Base-by-base conservation (phyloP, 306 rosid species). In the Quercus robur region DNA sequence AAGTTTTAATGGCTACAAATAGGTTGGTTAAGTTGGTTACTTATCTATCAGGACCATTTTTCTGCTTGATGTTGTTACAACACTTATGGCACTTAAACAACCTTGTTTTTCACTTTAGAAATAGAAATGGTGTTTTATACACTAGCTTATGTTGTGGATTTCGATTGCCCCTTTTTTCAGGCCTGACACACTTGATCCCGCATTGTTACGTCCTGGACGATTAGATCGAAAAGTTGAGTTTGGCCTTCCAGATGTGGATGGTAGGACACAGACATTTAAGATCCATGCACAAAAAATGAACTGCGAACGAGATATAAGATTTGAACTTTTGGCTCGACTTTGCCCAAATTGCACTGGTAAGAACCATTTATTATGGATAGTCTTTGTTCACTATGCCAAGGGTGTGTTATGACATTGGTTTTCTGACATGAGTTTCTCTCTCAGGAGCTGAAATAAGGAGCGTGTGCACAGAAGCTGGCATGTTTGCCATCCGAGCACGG, bases 171-270 rank as follows among this genome's bases (percentile, higher is more conserved):
- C 20, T 83, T 73, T 75, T 75, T 86, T 19, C 81, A 94, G 98
- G 94, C 98, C 97, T 0, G 98, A 94, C 85, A 94, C 98, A 5
- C 90, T 94, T n/a, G 98, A 94, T 80, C 98, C 98, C 46, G 98
- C 98, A 46, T 86, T 94, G 44, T 86, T 94, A 18, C 90, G 98
- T 14, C 98, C 98, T 41, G 98, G 98, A 31, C 89, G 98, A 73
- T 85, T 94, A 84, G 98, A 94, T 76, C 93, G 97, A 9, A 94
- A 94, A 85, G 97, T 94, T 69, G 98, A 94, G 88, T 94, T 94
- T 77, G 98, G 98, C 62, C 98, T 94, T 83, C 98, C 98, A 28
- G 97, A 94, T 64, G 76, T 94, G 86, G 98, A 94, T 88, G 91
- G 97, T 63, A 87, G 98, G 81, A 91, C 98, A 0, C 97, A 94